A percentile compares a stretch with the other conserved stretches of the same genome.
Evolutionary conservation across 164 flowering plant species (phyloP).

Genomic region (Stephania yunnanensis): DNA sequence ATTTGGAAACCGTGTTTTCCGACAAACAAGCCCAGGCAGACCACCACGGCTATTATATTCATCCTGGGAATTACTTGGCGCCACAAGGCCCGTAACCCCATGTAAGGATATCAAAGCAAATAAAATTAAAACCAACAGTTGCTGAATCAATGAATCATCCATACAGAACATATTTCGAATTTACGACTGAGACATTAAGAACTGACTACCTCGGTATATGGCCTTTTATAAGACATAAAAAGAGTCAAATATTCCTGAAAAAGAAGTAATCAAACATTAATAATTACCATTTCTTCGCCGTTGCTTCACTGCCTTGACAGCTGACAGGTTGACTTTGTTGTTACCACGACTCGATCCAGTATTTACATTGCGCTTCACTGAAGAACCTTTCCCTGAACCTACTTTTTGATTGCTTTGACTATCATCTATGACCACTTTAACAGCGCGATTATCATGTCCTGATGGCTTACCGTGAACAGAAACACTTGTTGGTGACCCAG

Average conservation of each 20-base stretch:
- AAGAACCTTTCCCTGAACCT: conserved; percentile 56
- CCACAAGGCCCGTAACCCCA: neutral
- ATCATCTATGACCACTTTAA: conserved; percentile 55
- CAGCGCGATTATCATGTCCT: conserved; percentile 45
- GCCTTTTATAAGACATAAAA: neutral
- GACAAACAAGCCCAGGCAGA: no score
- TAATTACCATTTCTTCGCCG: conserved; percentile 58
- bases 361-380: conserved; percentile 46
- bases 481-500: conserved; percentile 30
- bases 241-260: neutral
- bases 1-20: no score
- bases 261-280: neutral
- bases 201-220: neutral
- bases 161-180: no score
- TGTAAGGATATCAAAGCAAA: neutral
- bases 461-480: conserved; percentile 43
- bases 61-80: neutral
- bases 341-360: conserved; percentile 38
- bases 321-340: conserved; percentile 43
- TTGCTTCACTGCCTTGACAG: conserved; percentile 48
- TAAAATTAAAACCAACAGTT: neutral
- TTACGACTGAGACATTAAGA: neutral
- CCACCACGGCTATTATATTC: neutral
- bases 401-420: conserved; percentile 59
- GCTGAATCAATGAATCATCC: neutral